Conservation (phyloP, 2,329 filamentous ascomycete species). For the Alternaria viburni region DNA sequence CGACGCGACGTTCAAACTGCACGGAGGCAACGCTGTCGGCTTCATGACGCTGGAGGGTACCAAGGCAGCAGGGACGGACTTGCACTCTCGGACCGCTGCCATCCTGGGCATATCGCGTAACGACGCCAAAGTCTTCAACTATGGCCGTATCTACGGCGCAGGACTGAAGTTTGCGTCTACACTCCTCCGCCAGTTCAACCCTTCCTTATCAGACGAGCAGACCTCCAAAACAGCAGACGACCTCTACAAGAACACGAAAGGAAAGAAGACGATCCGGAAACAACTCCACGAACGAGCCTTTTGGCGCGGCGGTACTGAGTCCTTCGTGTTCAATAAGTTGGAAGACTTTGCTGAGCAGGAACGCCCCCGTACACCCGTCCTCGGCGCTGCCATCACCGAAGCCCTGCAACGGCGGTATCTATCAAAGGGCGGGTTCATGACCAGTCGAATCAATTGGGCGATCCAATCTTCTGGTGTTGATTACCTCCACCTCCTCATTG, state of each 20-base stretch:
- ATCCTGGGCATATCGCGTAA: conserved; percentile 95
- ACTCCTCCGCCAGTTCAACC: conserved; percentile 91
- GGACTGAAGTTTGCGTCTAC: conserved; percentile 92
- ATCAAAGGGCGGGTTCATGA: conserved; percentile 89
- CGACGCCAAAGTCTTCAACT: conserved; percentile 97
- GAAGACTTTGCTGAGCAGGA: conserved; percentile 98
- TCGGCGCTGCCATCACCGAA: conserved; percentile 95
- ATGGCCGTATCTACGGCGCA: conserved; percentile 98
- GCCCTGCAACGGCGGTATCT: conserved; percentile 89
- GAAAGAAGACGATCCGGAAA: conserved; percentile 80
- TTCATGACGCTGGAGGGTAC: conserved; percentile 99
- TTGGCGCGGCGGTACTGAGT: conserved; percentile 96
- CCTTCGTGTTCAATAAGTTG: conserved; percentile 96
- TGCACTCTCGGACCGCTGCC: conserved; percentile 89
- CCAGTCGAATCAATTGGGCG: conserved; percentile 97
- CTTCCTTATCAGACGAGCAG: conserved; percentile 77
- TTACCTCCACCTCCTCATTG: conserved; percentile 91
- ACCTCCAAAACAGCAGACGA: conserved; percentile 77
- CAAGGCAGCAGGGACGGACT: conserved; percentile 89
- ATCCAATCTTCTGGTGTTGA: conserved; percentile 98
- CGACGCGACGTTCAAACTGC: conserved; percentile 91
- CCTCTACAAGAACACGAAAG: conserved; percentile 89
- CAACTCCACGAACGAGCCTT: conserved; percentile 76
- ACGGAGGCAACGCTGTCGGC: conserved; percentile 95
- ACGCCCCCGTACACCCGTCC: conserved; percentile 83